These are phyloP conservation scores for Trichosporon faecale DNA, from an alignment of 1,284 basidiomycete genomes.

Conservation along the genomic window DNA sequence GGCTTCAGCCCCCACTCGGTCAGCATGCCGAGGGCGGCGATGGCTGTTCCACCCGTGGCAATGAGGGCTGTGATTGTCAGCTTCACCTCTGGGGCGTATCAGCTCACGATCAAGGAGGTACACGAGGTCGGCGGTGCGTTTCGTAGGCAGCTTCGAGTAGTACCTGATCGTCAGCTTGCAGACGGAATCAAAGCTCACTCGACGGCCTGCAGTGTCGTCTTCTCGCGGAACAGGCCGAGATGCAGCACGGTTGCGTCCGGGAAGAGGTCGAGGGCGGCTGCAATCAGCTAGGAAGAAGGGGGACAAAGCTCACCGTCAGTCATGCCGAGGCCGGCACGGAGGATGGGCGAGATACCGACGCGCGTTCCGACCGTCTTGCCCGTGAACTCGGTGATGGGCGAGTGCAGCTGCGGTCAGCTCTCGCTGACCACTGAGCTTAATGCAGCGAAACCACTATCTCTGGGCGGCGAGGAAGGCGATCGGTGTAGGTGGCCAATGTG, in stretches of 20 bases:
- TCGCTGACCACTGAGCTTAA: no score
- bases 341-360: conserved; percentile 82
- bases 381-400: conserved; percentile 51
- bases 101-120: conserved; percentile 71
- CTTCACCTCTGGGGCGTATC: not conserved
- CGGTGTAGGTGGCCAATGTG: no score
- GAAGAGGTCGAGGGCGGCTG: conserved; percentile 69
- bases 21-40: conserved; percentile 79
- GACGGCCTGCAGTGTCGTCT: conserved; percentile 82
- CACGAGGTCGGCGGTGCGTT: conserved; percentile 73
- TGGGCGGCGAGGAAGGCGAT: not conserved
- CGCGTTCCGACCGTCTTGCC: conserved; percentile 55
- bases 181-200: conserved; percentile 60
- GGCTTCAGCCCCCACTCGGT: conserved; percentile 74
- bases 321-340: conserved; percentile 93
- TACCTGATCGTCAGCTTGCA: conserved; percentile 55
- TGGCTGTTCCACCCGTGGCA: conserved; percentile 90
- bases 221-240: conserved; percentile 85
- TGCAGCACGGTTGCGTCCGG: conserved; percentile 86
- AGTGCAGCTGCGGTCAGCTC: conserved; percentile 47
- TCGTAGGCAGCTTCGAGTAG: conserved; percentile 83
- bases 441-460: not conserved
- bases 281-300: not conserved
- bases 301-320: conserved; percentile 61
- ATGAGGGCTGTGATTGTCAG: conserved; percentile 60